Conservation (phyloP, 495 filamentous ascomycete species). For the Pseudevernia furfuracea region DNA sequence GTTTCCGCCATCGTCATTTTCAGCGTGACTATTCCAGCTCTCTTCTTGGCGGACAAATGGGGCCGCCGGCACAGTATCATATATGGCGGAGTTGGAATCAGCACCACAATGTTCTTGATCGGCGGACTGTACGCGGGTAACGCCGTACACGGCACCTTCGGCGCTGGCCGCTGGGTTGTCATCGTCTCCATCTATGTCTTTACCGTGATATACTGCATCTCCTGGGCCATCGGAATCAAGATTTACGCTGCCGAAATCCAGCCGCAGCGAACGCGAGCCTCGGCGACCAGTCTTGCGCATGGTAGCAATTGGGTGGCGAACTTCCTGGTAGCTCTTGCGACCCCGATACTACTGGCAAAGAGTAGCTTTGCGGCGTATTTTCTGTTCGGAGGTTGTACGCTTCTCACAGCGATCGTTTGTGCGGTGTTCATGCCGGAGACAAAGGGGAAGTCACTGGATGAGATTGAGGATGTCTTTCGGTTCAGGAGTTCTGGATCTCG, state of each 20-base stretch:
- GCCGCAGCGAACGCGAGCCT: constrained; percentile 45
- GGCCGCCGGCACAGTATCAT: constrained; percentile 53
- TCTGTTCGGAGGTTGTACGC: constrained; percentile 44
- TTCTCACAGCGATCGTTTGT: constrained; percentile 45
- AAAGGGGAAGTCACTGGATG: constrained; percentile 46
- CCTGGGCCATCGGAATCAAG: constrained; percentile 50
- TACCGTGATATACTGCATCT: constrained; percentile 34
- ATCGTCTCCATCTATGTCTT: constrained; percentile 45
- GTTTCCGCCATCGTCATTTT: constrained; percentile 50
- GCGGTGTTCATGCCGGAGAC: constrained; percentile 55
- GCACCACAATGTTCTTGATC: constrained; percentile 42
- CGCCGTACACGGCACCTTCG: constrained; percentile 37
- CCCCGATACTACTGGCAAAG: constrained; percentile 52
- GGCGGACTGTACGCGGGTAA: constrained; percentile 44
- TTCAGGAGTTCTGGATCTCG: background rate
- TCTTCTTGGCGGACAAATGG: constrained; percentile 56
- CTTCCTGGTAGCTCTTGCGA: constrained; percentile 57
- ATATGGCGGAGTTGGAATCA: constrained; percentile 46
- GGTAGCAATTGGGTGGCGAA: constrained; percentile 49
- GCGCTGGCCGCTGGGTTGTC: constrained; percentile 49
- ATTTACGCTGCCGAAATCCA: constrained; percentile 52
- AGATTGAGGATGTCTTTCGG: constrained; percentile 49
- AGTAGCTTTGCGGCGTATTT: constrained; percentile 54
- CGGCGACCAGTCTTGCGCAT: constrained; percentile 41
- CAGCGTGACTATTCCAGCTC: constrained; percentile 45